phyloP scores from a whole-genome alignment of 2,329 filamentous ascomycete genomes.

The Rhynchosporium agropyri region DNA sequence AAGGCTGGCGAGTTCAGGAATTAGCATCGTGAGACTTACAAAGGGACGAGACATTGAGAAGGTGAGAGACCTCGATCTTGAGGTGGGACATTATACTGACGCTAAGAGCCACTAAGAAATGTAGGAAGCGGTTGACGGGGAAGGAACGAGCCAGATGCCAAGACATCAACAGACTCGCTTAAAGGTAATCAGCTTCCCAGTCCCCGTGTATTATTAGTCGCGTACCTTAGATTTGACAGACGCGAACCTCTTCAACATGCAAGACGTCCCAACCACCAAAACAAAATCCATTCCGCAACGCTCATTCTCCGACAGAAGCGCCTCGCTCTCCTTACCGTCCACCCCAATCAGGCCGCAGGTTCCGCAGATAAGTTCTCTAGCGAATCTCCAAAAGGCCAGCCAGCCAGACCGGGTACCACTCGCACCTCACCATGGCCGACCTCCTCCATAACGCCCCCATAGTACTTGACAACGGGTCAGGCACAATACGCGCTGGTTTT shows the following conservation, averaged over 20 bases:
- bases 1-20: too few relatives aligned
- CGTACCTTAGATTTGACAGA: conserved; percentile 17
- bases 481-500: conserved; percentile 95
- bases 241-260: conserved; percentile 22
- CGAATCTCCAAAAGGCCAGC: conserved; percentile 1
- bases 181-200: conserved; percentile 12
- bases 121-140: too few relatives aligned
- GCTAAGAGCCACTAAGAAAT: too few relatives aligned
- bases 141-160: not conserved
- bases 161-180: conserved; percentile 10
- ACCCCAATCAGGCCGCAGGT: not conserved
- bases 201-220: conserved; percentile 17
- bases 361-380: conserved; percentile 1
- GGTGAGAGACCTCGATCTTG: too few relatives aligned
- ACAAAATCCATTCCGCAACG: not conserved
- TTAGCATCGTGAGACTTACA: too few relatives aligned
- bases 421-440: conserved; percentile 56
- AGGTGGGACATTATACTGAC: too few relatives aligned
- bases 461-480: conserved; percentile 98
- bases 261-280: conserved; percentile 13
- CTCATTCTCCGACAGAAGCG: not conserved
- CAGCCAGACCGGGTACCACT: conserved; percentile 9
- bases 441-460: conserved; percentile 95
- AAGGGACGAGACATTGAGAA: too few relatives aligned
- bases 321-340: not conserved